These are phyloP conservation scores for Talaromyces sp. DNA, from an alignment of 2,329 filamentous ascomycete genomes.

Conservation along the genomic window DNA sequence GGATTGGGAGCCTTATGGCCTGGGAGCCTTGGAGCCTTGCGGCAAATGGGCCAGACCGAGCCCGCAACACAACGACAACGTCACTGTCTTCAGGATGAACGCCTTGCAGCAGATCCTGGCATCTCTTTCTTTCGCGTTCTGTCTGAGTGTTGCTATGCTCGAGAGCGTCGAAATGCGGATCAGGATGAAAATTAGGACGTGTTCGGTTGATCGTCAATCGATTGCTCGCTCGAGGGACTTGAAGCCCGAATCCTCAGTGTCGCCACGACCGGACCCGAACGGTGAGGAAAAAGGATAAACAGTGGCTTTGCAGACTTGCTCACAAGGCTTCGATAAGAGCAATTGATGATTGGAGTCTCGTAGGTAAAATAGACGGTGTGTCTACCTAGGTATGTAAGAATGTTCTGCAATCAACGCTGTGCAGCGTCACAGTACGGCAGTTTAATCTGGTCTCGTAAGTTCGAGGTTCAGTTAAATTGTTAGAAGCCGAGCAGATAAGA, in stretches of 20 bases:
- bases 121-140: background rate
- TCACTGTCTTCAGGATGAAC: background rate
- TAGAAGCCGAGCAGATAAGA: background rate
- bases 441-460: background rate
- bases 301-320: background rate
- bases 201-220: background rate
- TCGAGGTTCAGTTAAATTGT: background rate
- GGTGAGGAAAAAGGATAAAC: background rate
- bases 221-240: background rate
- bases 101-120: background rate
- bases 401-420: background rate
- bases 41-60: conserved; percentile 1
- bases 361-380: no score
- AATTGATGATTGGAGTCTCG: background rate
- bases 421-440: background rate
- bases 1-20: conserved; percentile 11
- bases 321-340: background rate
- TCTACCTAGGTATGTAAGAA: background rate
- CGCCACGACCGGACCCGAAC: background rate
- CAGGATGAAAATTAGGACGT: background rate
- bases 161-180: background rate
- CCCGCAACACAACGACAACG: background rate
- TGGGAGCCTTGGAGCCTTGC: conserved; percentile 9
- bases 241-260: background rate
- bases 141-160: background rate